Evolutionary conservation across 805 yeast genomes (phyloP).

Genomic region (Pichia californica): DNA sequence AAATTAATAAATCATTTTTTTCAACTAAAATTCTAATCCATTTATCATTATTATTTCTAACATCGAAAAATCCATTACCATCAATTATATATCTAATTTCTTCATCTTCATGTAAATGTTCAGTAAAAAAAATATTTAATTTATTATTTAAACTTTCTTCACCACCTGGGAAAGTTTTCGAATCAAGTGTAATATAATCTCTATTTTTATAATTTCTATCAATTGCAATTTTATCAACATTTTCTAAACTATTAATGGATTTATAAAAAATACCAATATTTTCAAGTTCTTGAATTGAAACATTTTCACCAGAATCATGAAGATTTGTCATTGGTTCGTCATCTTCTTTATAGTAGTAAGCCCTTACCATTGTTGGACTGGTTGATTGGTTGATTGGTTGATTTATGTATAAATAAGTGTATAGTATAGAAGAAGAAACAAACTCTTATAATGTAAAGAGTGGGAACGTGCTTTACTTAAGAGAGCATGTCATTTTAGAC

Average conservation of each 20-base stretch:
- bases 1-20: conserved; percentile 59
- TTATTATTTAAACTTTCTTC: conserved; percentile 55
- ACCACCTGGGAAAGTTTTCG: conserved; percentile 55
- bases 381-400: too few species aligned
- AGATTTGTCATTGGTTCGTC: conserved; percentile 50
- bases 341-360: conserved; percentile 60
- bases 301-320: conserved; percentile 64
- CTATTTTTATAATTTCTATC: conserved; percentile 74
- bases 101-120: conserved; percentile 95
- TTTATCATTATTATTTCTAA: conserved; percentile 48
- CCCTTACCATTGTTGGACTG: conserved; percentile 12
- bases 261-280: conserved; percentile 65
- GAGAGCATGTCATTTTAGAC: too few species aligned
- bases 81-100: conserved; percentile 86
- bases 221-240: conserved; percentile 59
- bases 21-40: conserved; percentile 75
- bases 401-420: too few species aligned
- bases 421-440: too few species aligned
- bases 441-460: too few species aligned
- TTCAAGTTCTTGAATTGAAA: conserved; percentile 42
- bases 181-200: conserved; percentile 60
- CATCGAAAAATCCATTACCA: conserved; percentile 91
- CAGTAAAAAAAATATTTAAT: conserved; percentile 64
- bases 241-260: conserved; percentile 41
- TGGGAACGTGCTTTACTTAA: too few species aligned